Conservation (phyloP, 495 filamentous ascomycete genomes). For the Penicillium mononematosum region DNA sequence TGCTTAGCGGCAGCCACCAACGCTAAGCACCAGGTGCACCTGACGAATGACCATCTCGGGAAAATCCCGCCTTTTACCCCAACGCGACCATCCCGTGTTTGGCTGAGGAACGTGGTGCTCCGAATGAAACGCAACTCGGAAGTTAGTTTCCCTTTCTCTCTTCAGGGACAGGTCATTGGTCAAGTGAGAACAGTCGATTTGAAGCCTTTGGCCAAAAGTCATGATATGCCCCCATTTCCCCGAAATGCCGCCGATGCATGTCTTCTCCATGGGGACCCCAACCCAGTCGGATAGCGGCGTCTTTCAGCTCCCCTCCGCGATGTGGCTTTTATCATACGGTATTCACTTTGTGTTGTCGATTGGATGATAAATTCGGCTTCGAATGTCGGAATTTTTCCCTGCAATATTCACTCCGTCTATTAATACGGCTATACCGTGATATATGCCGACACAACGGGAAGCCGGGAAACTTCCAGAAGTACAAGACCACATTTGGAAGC, state of each 20-base stretch:
- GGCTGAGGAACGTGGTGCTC: neutral
- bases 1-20: neutral
- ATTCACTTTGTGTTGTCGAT: slow-evolving; percentile 8
- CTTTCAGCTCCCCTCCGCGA: slow-evolving; percentile 13
- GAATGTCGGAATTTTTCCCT: slow-evolving; percentile 20
- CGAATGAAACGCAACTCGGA: neutral
- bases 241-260: slow-evolving; percentile 24
- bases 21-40: neutral
- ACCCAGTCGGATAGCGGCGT: neutral
- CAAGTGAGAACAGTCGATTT: neutral
- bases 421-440: neutral
- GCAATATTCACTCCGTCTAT: neutral
- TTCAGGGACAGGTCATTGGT: neutral
- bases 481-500: neutral
- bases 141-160: neutral
- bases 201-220: neutral
- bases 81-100: neutral
- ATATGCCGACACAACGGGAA: slow-evolving; percentile 19
- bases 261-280: slow-evolving; percentile 28
- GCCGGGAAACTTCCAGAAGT: slow-evolving; percentile 27
- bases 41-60: slow-evolving; percentile 23
- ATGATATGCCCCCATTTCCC: slow-evolving; percentile 11
- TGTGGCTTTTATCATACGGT: neutral
- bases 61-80: slow-evolving; percentile 17
- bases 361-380: neutral